phyloP scores from a whole-genome alignment of 2,329 filamentous ascomycete genomes.

The Westerdykella sp. region DNA sequence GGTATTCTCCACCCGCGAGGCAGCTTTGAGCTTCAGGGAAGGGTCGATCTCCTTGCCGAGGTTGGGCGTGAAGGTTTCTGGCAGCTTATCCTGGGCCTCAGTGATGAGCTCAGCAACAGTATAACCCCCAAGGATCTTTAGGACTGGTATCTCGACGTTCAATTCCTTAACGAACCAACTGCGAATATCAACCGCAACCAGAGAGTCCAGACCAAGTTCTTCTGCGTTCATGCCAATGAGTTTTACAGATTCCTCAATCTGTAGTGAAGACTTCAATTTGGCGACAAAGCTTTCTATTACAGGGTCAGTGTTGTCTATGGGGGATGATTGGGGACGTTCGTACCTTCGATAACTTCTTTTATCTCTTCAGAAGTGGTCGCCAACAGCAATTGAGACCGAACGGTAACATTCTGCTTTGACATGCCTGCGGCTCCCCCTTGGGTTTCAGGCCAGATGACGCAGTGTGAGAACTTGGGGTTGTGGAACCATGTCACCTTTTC shows the following conservation, averaged over 20 bases:
- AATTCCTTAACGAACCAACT: constrained; percentile 16
- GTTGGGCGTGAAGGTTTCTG: not conserved
- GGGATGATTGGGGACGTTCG: no score
- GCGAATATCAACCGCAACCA: constrained; percentile 15
- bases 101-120: constrained; percentile 1
- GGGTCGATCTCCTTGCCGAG: no score
- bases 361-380: no score
- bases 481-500: not conserved
- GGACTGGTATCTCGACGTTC: constrained; percentile 12
- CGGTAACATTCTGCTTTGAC: no score
- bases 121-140: constrained; percentile 30
- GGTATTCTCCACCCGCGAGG: no score
- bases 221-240: not conserved
- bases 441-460: constrained; percentile 10
- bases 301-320: no score
- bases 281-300: no score
- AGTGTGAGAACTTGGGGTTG: not conserved
- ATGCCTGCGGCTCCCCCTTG: constrained; percentile 3
- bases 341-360: no score
- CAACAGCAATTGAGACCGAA: no score
- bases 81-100: constrained; percentile 2
- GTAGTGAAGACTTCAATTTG: no score
- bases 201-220: constrained; percentile 16
- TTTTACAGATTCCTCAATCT: not conserved
- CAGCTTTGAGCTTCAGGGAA: no score